Evolutionary conservation across 2,329 filamentous ascomycete species (phyloP).

Genomic region (Sarocladium kiliense): DNA sequence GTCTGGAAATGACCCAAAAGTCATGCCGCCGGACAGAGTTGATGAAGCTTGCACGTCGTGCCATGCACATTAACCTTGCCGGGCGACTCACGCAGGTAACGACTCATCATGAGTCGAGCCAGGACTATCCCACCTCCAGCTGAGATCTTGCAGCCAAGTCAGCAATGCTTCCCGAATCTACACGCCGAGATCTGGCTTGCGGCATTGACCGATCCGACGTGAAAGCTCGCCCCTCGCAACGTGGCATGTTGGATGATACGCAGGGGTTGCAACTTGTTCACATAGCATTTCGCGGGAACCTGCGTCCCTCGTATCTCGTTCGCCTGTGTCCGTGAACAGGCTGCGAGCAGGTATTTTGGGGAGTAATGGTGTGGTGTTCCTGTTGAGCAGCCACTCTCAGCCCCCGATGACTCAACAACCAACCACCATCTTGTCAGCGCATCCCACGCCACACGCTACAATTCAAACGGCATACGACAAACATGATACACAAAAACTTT

Average conservation of each 20-base stretch:
- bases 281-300: not conserved
- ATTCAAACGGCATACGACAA: not conserved
- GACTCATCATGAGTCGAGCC: too few relatives aligned
- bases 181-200: not conserved
- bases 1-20: not conserved
- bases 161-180: not conserved
- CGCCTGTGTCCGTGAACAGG: not conserved
- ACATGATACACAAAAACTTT: not conserved
- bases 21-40: too few relatives aligned
- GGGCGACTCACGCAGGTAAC: too few relatives aligned
- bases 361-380: too few relatives aligned
- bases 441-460: not conserved
- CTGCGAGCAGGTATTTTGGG: not conserved
- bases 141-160: not conserved
- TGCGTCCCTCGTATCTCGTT: not conserved
- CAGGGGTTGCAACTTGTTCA: not conserved
- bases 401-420: conserved; percentile 1
- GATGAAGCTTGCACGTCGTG: too few relatives aligned
- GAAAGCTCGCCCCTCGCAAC: not conserved
- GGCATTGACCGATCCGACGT: not conserved
- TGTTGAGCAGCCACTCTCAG: not conserved
- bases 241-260: not conserved
- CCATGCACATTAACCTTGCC: too few relatives aligned
- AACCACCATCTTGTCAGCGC: not conserved
- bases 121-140: too few relatives aligned